Base-by-base conservation (phyloP, 2,329 filamentous ascomycete species). In the Talaromyces sp. region DNA sequence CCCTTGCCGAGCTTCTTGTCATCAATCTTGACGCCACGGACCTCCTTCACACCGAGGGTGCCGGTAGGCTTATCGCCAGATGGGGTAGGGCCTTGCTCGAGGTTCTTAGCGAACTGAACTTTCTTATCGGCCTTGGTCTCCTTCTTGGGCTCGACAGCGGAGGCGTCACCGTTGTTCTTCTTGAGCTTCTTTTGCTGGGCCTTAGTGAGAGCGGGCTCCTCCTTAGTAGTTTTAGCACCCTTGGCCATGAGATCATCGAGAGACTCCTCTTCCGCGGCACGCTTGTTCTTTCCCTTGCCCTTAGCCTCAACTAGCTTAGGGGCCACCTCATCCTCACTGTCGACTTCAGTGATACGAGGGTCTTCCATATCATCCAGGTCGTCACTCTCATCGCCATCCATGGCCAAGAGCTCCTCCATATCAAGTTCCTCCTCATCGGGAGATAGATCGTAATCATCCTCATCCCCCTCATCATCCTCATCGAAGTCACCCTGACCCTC, bases 101-200 rank as follows among this genome's bases (percentile, higher is more conserved):
- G 90, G 76, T 97, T 92, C 84, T 97, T 97, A 71, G 94, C 93
- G 74, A 99, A 99, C 76, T 96, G 91, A 56, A 99, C 94, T 82
- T 97, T 97, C 86, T 97, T 97, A 75, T 89, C 88, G 52, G 81
- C 79, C 81, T 86, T 86, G 60, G 74, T 51, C 56, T 63, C 80
- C 55, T 84, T 78, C 73, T 86, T 86, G 62, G 82, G 77, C 63
- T 82, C 77, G 24, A 43, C 47, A 47, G 82, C 77, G 55, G 88
- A 85, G 54, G 94, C 87, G 72, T 97, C 89, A 63, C 93, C 94
- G 73, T 96, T 90, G 82, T 97, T 97, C 83, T 96, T 97, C 88
- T 99, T 97, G 68, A 89, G 84, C 76, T 97, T 97, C 87, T 97
- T 97, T 72, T 89, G 86, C 76, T 97, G 90, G 82, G 96, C 97